A percentile compares a stretch with the other conserved stretches of the same genome.
These are phyloP conservation scores for Teunomyces panamensis DNA, from an alignment of 805 yeast genomes.

Conservation along the genomic window DNA sequence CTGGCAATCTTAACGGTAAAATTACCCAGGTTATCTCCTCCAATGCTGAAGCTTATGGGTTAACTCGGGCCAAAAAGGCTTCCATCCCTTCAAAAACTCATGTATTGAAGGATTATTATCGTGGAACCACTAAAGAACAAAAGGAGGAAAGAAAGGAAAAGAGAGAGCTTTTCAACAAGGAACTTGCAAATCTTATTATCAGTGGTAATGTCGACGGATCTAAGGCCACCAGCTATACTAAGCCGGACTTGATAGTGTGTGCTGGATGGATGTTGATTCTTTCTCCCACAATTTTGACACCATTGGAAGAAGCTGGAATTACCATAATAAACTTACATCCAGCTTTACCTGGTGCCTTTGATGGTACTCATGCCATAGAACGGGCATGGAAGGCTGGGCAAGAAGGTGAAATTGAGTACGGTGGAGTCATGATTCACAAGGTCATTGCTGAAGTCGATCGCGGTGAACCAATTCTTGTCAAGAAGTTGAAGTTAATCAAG, in stretches of 20 bases:
- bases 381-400: conserved; percentile 96
- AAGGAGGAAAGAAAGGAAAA: conserved; percentile 55
- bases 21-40: conserved; percentile 85
- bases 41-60: conserved; percentile 80
- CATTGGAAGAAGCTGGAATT: conserved; percentile 56
- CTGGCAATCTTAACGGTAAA: conserved; percentile 43
- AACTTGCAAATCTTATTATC: conserved; percentile 68
- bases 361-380: conserved; percentile 95
- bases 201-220: conserved; percentile 41
- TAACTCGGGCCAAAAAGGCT: conserved; percentile 70
- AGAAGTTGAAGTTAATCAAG: conserved; percentile 65
- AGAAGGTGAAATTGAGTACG: conserved; percentile 66
- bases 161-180: conserved; percentile 71
- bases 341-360: conserved; percentile 95
- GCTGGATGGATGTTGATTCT: conserved; percentile 98
- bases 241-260: conserved; percentile 88
- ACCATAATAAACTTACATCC: conserved; percentile 94
- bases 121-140: conserved; percentile 69
- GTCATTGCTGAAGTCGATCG: conserved; percentile 96
- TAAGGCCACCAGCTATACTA: conserved; percentile 28
- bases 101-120: conserved; percentile 68
- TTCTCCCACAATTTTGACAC: conserved; percentile 70
- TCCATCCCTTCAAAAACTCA: conserved; percentile 72
- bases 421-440: conserved; percentile 95
- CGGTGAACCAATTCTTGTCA: conserved; percentile 86